Conservation (phyloP, 2,329 filamentous ascomycete species). For the Trichoderma gracile region DNA sequence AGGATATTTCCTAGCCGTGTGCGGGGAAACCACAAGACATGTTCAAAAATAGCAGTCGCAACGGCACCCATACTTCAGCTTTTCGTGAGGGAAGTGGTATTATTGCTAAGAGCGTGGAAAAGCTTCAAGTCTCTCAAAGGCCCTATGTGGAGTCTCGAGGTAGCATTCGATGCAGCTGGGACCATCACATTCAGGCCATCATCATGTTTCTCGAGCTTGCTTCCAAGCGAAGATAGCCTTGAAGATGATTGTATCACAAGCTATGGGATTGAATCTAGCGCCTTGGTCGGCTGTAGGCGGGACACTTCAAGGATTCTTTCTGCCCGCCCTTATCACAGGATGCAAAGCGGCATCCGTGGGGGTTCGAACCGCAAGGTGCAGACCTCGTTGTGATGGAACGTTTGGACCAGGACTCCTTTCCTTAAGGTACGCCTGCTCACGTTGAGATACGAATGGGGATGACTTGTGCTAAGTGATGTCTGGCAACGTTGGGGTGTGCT, state of each 20-base stretch:
- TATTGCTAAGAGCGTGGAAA: not conserved
- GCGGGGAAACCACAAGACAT: not conserved
- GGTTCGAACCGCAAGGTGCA: not conserved
- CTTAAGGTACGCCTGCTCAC: not conserved
- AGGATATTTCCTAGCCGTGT: not conserved
- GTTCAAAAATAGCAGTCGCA: not conserved
- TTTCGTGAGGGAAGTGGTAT: not conserved
- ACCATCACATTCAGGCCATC: not conserved
- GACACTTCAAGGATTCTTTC: not conserved
- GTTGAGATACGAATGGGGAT: not conserved
- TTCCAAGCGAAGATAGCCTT: not conserved
- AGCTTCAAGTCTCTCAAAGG: not conserved
- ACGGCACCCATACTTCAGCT: not conserved
- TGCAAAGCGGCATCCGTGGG: conserved; percentile 12
- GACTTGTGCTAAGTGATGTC: not conserved
- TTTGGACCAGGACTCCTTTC: conserved; percentile 2
- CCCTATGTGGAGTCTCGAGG: conserved; percentile 1
- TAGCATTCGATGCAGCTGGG: not conserved
- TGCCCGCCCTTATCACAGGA: too few species aligned
- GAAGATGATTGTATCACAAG: not conserved
- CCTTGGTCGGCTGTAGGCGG: conserved; percentile 2
- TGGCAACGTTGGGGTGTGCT: conserved; percentile 26
- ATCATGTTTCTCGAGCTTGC: not conserved
- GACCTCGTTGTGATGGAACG: conserved; percentile 20
- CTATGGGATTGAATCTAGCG: not conserved